Base-by-base conservation (phyloP, 768 basidiomycete genomes). In the Lentinula raphanica region DNA sequence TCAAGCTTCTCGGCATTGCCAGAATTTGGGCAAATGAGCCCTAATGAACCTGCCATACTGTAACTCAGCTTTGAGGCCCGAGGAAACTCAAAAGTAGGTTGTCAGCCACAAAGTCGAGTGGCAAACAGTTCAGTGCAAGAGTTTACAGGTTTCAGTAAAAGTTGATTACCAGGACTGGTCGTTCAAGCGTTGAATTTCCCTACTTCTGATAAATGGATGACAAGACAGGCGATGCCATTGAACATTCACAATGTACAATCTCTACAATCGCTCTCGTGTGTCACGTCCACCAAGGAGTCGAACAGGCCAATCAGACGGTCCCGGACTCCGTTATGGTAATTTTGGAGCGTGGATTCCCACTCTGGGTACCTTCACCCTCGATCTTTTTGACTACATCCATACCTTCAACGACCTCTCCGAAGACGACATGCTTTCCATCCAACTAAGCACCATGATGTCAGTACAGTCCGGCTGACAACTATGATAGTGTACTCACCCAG, bases 371-470 rank as follows among this genome's bases (percentile, higher is more conserved):
- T 0, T 60, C 40, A 0, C 28, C 7, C 68, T 84, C 81, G 46
- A 85, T 72, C 36, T 48, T 38, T 61, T 76, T 74, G 55, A 85
- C 80, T 56, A 81, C 0, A 2, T 87, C 83, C 68, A 83, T 68
- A 54, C 86, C 86, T 60, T 86, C 77, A 48, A 89, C 68, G 59
- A 92, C 89, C 64, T 88, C 84, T 23, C 93, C 94, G 66, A 96
- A 94, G 49, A 95, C 92, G 72, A 92, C 88, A 72, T 93, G 87
- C 58, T 79, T 81, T 58, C 86, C 87, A 68, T 94, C 90, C 59
- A 94, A 83, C 54, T 56, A n/a, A 3, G 4, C 17, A 35, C 8
- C 1, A 11, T 17, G 4, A 19, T 27, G 25, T 45, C 32, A 38
- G 12, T 53, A n/a, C 8, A 53, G 19, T 12, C 90, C 90, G 36